Conservation (phyloP, 2,329 filamentous ascomycete species). For the Aspergillus sp. region DNA sequence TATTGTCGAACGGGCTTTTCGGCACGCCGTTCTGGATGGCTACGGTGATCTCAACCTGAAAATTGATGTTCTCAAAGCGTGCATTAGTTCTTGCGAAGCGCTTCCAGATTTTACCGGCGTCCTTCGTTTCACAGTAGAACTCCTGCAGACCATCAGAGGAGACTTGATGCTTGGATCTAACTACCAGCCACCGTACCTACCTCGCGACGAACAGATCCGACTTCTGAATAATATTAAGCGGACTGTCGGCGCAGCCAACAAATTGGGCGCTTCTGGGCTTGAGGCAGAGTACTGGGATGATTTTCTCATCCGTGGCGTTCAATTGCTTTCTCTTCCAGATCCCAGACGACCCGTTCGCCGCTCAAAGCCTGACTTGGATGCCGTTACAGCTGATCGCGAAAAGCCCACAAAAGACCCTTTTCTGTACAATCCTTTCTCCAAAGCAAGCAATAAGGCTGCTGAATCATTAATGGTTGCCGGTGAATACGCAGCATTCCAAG, state of each 20-base stretch:
- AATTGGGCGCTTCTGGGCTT: slow-evolving; percentile 69
- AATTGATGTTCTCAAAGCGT: slow-evolving; percentile 81
- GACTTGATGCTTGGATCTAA: slow-evolving; percentile 73
- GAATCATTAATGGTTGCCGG: slow-evolving; percentile 75
- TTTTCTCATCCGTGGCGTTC: slow-evolving; percentile 79
- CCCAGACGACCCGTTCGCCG: slow-evolving; percentile 68
- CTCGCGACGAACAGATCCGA: slow-evolving; percentile 79
- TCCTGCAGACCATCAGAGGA: slow-evolving; percentile 75
- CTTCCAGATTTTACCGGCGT: slow-evolving; percentile 89
- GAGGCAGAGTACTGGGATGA: slow-evolving; percentile 95
- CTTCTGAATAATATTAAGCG: slow-evolving; percentile 84
- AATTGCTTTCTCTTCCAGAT: slow-evolving; percentile 64
- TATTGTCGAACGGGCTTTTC: slow-evolving; percentile 49
- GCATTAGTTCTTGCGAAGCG: slow-evolving; percentile 91
- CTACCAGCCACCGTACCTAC: slow-evolving; percentile 69
- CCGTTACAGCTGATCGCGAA: slow-evolving; percentile 41
- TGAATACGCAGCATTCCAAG: slow-evolving; percentile 73
- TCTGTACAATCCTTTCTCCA: slow-evolving; percentile 91
- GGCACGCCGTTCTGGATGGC: slow-evolving; percentile 47
- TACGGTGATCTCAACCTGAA: slow-evolving; percentile 83
- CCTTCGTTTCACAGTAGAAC: slow-evolving; percentile 79
- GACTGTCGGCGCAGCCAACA: slow-evolving; percentile 74
- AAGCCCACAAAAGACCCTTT: slow-evolving; percentile 70
- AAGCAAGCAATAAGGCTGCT: slow-evolving; percentile 58
- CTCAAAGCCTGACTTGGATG: slow-evolving; percentile 53